A percentile compares a stretch with the other conserved stretches of the same genome.
Evolutionary conservation across 805 yeast species (phyloP).

Genomic region (Candida xiaguanensis): DNA sequence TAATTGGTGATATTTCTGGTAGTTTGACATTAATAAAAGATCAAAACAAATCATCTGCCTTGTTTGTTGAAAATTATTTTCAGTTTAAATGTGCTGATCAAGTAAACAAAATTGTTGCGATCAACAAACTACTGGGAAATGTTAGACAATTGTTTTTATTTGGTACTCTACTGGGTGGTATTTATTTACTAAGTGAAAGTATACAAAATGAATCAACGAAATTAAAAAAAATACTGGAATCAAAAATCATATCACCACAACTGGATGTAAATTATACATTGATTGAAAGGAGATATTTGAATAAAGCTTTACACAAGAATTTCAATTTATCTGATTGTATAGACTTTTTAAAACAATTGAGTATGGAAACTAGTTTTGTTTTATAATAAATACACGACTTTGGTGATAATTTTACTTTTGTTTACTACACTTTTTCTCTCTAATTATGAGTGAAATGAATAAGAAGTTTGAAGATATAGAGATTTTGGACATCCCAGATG

Average conservation of each 20-base stretch:
- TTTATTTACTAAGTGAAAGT: constrained; percentile 6
- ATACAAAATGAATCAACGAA: not conserved
- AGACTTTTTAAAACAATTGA: not conserved
- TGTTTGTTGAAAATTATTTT: not conserved
- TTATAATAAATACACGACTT: constrained; percentile 4
- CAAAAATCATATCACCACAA: not conserved
- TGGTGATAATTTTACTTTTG: constrained; percentile 2
- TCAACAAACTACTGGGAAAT: not conserved
- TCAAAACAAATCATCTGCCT: not conserved
- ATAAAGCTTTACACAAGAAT: not conserved
- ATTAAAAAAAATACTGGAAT: not conserved
- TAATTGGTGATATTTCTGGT: constrained; percentile 8
- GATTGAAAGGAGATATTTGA: not conserved
- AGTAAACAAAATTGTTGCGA: constrained; percentile 4
- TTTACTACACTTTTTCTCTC: not conserved
- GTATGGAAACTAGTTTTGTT: constrained; percentile 2
- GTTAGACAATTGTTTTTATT: constrained; percentile 3
- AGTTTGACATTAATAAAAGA: constrained; percentile 3
- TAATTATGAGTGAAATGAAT: constrained; percentile 1
- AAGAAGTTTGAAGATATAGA: constrained; percentile 36
- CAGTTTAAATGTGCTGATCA: constrained; percentile 8
- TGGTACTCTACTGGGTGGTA: constrained; percentile 11
- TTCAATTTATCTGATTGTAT: not conserved
- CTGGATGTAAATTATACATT: not conserved
- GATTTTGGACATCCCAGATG: constrained; percentile 42